Evolutionary conservation across 129 eudicot species (phyloP).

Genomic region (Tagetes patula): DNA sequence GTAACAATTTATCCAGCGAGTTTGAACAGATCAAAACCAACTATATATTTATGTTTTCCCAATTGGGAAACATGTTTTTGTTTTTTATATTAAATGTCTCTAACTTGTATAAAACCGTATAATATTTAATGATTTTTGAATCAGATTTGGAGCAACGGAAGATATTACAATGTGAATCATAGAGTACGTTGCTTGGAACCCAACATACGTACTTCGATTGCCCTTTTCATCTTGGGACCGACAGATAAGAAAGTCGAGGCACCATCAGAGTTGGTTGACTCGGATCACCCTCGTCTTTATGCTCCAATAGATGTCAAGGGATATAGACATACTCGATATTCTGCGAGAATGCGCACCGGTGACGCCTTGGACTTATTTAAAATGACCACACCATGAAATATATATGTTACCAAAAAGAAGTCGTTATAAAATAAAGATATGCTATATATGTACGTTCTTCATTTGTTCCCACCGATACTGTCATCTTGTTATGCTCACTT

Average conservation of each 20-base stretch:
- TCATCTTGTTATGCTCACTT: too few relatives aligned
- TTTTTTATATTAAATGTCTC: too few relatives aligned
- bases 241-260: constrained; percentile 25
- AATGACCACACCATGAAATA: neutral
- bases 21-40: too few relatives aligned
- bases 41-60: too few relatives aligned
- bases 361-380: constrained; percentile 33
- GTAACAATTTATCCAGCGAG: neutral
- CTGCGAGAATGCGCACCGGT: constrained; percentile 24
- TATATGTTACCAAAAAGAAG: neutral
- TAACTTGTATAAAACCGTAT: too few relatives aligned
- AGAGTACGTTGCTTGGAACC: constrained; percentile 46
- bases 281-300: constrained; percentile 43
- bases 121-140: neutral
- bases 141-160: constrained; percentile 58
- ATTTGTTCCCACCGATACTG: neutral
- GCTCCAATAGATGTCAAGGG: constrained; percentile 35
- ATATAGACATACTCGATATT: constrained; percentile 28
- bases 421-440: neutral
- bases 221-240: constrained; percentile 28
- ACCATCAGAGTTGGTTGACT: constrained; percentile 31
- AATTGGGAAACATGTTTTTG: too few relatives aligned
- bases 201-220: constrained; percentile 24
- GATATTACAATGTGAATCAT: constrained; percentile 47
- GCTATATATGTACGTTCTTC: too few relatives aligned